Base-by-base conservation (phyloP, 306 rosid genomes). In the Quercus robur region DNA sequence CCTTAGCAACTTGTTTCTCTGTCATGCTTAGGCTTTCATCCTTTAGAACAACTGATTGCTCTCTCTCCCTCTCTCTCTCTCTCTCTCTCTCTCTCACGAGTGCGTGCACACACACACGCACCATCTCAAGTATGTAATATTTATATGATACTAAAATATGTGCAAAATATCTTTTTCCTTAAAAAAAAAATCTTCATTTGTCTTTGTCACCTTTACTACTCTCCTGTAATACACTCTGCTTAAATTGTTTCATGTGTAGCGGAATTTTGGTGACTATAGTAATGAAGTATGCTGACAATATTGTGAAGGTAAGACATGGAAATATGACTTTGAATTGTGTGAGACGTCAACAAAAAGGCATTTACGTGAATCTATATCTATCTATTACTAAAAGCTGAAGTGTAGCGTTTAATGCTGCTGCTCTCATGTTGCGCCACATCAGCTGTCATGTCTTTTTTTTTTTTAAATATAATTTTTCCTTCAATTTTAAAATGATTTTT, bases 221-320 rank as follows among this genome's bases (percentile, higher is more conserved):
- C 63, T 66, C 51, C 69, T 14, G 55, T 73, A 12, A 64, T 57
- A 54, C 5, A 67, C 74, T 56, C 56, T 55, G 61, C 54, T 80
- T 30, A 78, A 11, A 68, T 73, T 78, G 68, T 74, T 81, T 75
- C 81, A 9, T 87, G 66, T 83, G 75, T 88, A 93, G 99, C 88
- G 98, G 98, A 77, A 93, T 95, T 87, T 97, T 96, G 81, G 99
- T 95, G 59, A 93, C 98, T 20, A 93, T 93, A 98, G 99, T 95
- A 25, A 87, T 91, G 99, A 95, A 95, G 87, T 95, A 87, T 84
- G 99, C 99, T 58, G 99, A 95, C 90, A 95, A 93, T 77, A 95
- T 93, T 82, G 99, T 93, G 78, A 93, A 95, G 97, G 98, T 93
- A 87, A 81, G 90, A 81, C 38, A 33, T 71, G 80, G 78, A 75